Conservation (phyloP, 202 grass and related monocot genomes). For the Eragrostis tef region DNA sequence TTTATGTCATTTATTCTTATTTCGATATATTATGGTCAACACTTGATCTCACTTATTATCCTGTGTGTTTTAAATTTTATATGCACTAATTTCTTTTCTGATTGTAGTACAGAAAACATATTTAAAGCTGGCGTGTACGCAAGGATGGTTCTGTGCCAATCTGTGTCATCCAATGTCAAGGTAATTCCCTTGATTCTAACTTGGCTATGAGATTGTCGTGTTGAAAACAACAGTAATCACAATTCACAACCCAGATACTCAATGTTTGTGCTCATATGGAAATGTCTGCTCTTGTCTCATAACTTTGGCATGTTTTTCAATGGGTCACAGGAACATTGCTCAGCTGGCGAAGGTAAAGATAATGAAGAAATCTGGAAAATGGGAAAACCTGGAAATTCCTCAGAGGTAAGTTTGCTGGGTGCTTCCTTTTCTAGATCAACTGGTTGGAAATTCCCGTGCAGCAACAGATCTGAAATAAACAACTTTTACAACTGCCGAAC, state of each 20-base stretch:
- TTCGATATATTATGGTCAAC: neutral
- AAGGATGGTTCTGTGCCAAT: constrained; percentile 95
- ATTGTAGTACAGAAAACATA: constrained; percentile 83
- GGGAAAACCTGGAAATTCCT: constrained; percentile 90
- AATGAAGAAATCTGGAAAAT: constrained; percentile 85
- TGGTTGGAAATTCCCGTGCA: neutral
- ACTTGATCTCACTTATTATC: constrained; percentile 6
- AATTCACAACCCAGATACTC: neutral
- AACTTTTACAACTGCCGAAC: too few species aligned
- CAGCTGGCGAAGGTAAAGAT: constrained; percentile 83
- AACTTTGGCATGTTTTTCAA: constrained; percentile 13
- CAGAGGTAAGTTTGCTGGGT: constrained; percentile 58
- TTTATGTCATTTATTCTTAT: neutral
- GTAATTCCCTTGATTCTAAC: constrained; percentile 52
- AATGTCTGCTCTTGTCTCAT: constrained; percentile 10
- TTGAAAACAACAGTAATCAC: neutral
- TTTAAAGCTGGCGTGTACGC: constrained; percentile 85
- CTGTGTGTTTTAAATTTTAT: neutral
- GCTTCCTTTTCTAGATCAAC: constrained; percentile 33
- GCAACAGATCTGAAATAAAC: constrained; percentile 5
- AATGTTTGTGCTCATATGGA: neutral
- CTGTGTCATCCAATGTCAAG: constrained; percentile 75
- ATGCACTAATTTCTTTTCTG: constrained; percentile 39
- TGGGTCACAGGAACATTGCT: constrained; percentile 75
- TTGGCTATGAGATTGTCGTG: constrained; percentile 8